Evolutionary conservation across 2,329 filamentous ascomycete genomes (phyloP), one percentile per base, ranked within the genome.

Genomic region (Beauveria rudraprayagi): DNA sequence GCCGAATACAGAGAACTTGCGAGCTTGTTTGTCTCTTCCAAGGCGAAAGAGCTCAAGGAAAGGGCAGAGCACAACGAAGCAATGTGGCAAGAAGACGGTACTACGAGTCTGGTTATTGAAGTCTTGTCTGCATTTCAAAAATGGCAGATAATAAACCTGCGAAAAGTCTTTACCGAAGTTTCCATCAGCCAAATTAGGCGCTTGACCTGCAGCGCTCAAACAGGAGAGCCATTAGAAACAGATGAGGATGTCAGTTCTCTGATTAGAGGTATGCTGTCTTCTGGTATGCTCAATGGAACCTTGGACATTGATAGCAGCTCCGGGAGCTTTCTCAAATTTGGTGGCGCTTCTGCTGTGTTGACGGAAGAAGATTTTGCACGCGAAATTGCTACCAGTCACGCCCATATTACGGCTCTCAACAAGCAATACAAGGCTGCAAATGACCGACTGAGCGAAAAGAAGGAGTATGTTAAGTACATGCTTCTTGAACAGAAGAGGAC

Each of bases 101-200:
- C 95, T 68, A 72, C 76, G 4, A 83, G 86, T 3, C 81, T 97
- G 16, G 79, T 96, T 14, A 75, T 78, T 5, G 85, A 91, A 70
- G 86, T 93, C 11, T 72, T 88, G 44, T 77, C 82, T 22, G 85
- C 89, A 10, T 90, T 92, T 70, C 85, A 89, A 66, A 85, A 86
- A 67, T 91, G 88, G 77, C 86, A 89, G 63, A 84, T 97, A 61
- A 78, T 88, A 40, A 85, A 85, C 62, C 79, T 97, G 28, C 85
- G 87, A 50, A 82, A 83, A 57, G 86, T 90, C 3, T 97, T 93
- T 70, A 77, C 75, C 58, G 82, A 83, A 64, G 76, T 87, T 40
- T 80, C 81, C 17, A 76, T 87, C 37, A 67, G 78, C 19, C 79
- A 84, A 66, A 71, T 87, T 22, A 77, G 79, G 47, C 66, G 72